phyloP scores from a whole-genome alignment of 306 rosid species.

The Acmispon strigosus region DNA sequence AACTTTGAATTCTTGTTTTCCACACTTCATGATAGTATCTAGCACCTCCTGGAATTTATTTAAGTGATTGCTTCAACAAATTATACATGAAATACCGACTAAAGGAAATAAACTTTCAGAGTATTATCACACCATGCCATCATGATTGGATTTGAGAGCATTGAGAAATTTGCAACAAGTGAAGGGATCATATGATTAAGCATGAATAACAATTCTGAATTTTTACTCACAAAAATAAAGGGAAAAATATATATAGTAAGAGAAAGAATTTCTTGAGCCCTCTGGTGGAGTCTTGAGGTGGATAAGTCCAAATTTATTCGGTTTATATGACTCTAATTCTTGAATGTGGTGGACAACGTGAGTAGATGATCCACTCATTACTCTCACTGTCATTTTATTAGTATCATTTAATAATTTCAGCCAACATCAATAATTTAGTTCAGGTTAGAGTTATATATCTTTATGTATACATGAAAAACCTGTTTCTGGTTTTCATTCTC shows the following conservation, averaged over 20 bases:
- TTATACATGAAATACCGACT: slow-evolving; percentile 17
- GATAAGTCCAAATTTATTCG: background rate
- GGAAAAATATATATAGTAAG: background rate
- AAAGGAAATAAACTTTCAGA: background rate
- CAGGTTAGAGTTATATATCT: background rate
- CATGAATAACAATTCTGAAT: background rate
- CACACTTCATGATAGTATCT: background rate
- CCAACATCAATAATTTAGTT: background rate
- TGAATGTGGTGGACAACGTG: background rate
- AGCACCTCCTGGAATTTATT: background rate
- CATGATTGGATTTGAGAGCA: slow-evolving; percentile 10
- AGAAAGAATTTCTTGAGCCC: background rate
- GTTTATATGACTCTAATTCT: background rate
- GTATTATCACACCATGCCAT: background rate
- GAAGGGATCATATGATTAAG: background rate
- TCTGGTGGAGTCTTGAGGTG: background rate
- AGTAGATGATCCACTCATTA: slow-evolving; percentile 2
- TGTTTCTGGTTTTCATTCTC: background rate
- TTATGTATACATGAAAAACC: background rate
- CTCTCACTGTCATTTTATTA: background rate
- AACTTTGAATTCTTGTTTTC: background rate
- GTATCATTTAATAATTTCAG: background rate
- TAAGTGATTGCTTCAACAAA: slow-evolving; percentile 5
- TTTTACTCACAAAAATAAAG: background rate
- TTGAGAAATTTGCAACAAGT: no score